Percentiles rank a stretch among this genome's conserved stretches.
Conservation (phyloP, 805 yeast species). For the Scheffersomyces stipitis region DNA sequence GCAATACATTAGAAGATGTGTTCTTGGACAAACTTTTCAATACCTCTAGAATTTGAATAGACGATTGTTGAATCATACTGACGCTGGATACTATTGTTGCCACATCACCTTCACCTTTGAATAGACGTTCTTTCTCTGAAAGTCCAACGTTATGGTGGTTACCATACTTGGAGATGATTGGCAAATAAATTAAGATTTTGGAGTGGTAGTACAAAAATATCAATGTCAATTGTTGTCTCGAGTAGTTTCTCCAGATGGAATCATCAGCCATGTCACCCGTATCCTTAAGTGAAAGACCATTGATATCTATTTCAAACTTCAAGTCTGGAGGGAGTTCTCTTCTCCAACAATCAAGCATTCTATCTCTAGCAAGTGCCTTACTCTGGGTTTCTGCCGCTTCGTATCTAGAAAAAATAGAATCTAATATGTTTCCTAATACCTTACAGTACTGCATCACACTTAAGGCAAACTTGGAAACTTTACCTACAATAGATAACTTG, state of each 20-base stretch:
- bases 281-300: conserved; percentile 46
- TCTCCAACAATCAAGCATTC: conserved; percentile 77
- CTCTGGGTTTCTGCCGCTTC: conserved; percentile 29
- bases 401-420: conserved; percentile 65
- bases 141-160: conserved; percentile 43
- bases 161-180: conserved; percentile 41
- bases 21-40: conserved; percentile 41
- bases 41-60: conserved; percentile 57
- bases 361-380: conserved; percentile 46
- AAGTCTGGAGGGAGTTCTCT: conserved; percentile 62
- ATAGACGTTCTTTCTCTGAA: conserved; percentile 34
- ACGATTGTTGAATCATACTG: conserved; percentile 67
- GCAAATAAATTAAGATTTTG: conserved; percentile 41
- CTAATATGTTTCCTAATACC: conserved; percentile 71
- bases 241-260: conserved; percentile 25
- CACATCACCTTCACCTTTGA: conserved; percentile 36
- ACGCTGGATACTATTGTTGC: conserved; percentile 49
- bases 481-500: conserved; percentile 64
- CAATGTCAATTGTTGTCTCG: conserved; percentile 52
- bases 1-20: conserved; percentile 46
- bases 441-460: conserved; percentile 68
- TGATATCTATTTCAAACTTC: conserved; percentile 62
- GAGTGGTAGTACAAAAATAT: conserved; percentile 47
- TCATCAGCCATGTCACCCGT: conserved; percentile 19
- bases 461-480: conserved; percentile 62